A percentile compares a stretch with the other conserved stretches of the same genome.
Conservation (phyloP, 495 filamentous ascomycete genomes). For the Aeminium ludgeri region DNA sequence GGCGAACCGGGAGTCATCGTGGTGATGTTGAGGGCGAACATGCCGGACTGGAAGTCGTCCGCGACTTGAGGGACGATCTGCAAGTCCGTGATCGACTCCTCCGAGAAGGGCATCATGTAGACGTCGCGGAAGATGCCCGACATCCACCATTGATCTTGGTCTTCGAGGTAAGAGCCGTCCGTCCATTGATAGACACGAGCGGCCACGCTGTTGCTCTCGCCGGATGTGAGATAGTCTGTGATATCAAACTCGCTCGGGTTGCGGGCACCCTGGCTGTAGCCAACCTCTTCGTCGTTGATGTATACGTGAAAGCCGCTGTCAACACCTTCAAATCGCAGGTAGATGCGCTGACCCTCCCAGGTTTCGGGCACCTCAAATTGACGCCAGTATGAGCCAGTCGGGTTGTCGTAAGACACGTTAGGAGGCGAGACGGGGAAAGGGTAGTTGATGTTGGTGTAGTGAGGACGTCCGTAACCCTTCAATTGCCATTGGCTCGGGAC, state of each 20-base stretch:
- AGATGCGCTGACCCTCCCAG: neutral
- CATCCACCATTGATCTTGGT: conserved; percentile 42
- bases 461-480: neutral
- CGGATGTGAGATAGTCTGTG: conserved; percentile 2
- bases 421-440: conserved; percentile 1
- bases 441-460: conserved; percentile 4
- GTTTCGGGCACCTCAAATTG: neutral
- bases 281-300: conserved; percentile 8
- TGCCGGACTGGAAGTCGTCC: conserved; percentile 5
- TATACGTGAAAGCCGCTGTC: conserved; percentile 11
- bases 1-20: neutral
- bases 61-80: conserved; percentile 1
- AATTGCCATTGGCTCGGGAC: conserved; percentile 16
- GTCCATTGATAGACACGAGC: conserved; percentile 11
- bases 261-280: conserved; percentile 9
- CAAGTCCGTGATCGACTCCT: conserved; percentile 29
- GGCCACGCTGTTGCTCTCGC: conserved; percentile 3
- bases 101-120: conserved; percentile 36
- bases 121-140: conserved; percentile 56
- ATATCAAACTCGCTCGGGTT: conserved; percentile 14
- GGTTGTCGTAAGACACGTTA: neutral
- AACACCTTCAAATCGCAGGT: conserved; percentile 11
- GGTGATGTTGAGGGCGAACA: neutral
- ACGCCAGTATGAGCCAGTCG: neutral
- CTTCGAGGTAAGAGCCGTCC: conserved; percentile 22